Percentiles rank a stretch among this genome's conserved stretches.
These are phyloP conservation scores for Arabis hirsuta DNA, from an alignment of 345 rosid species.

Conservation along the genomic window DNA sequence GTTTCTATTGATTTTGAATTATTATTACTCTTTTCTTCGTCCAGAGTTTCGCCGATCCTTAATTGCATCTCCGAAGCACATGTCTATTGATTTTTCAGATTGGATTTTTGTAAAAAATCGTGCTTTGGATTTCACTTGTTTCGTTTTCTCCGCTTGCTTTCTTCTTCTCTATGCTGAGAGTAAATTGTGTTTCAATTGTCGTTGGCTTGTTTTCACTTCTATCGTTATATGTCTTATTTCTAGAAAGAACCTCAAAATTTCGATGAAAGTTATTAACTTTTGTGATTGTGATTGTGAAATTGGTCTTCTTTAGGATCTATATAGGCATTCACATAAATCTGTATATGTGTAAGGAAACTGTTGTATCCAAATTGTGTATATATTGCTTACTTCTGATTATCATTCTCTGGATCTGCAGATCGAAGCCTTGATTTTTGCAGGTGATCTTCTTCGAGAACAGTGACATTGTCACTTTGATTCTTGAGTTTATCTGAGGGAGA, in stretches of 20 bases:
- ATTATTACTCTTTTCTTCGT: background rate
- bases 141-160: slow-evolving; percentile 2
- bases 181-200: background rate
- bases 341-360: background rate
- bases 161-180: slow-evolving; percentile 16
- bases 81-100: slow-evolving; percentile 1
- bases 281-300: background rate
- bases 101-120: background rate
- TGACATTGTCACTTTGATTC: slow-evolving; percentile 49
- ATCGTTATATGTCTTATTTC: background rate
- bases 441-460: slow-evolving; percentile 36
- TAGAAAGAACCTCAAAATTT: background rate
- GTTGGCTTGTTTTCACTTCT: background rate
- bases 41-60: background rate
- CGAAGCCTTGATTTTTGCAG: background rate
- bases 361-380: background rate
- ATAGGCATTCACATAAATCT: background rate
- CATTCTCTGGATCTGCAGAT: slow-evolving; percentile 43
- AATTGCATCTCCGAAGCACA: background rate
- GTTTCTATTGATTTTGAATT: background rate
- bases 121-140: slow-evolving; percentile 1
- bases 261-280: slow-evolving; percentile 7
- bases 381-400: slow-evolving; percentile 4
- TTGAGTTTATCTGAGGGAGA: background rate
- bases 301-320: background rate